Base-by-base conservation (phyloP, 2,329 filamentous ascomycete species). In the Plectosphaerella sp. region DNA sequence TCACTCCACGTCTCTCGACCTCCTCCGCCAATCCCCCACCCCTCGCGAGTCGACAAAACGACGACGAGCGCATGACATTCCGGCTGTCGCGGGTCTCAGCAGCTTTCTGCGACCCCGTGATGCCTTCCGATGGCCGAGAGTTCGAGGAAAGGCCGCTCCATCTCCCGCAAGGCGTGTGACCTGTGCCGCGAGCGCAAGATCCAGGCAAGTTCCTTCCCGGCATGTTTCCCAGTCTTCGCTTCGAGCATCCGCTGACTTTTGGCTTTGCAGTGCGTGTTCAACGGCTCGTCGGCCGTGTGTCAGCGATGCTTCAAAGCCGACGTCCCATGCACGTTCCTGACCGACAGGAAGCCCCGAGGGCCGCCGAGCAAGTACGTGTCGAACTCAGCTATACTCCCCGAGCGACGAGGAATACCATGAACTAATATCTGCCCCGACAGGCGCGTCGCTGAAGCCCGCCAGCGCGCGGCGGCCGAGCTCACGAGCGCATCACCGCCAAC, bases 261-360 rank as follows among this genome's bases (percentile, higher is more conserved):
- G 22, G 24, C 7, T n/a, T 9, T 11, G 14, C 22, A 48, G 47
- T 48, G 47, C 37, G 16, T 41, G 25, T 48, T 48, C 47, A 48
- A 48, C 16, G 20, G 12, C 47, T 48, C 47, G 5, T 48, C 47
- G 18, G 15, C 47, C 14, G 39, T 25, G 3, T 62, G 60, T 43
- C 51, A 48, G 25, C 55, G 56, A 24, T 61, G 59, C 25, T 47
- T 51, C 11, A 52, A 57, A 22, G 49, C 52, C 22, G 42, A 47
- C 18, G 53, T 59, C 7, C 50, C 57, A 4, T 62, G 60, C 52
- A 61, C 59, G 4, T 62, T 61, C 45, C 48, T 57, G n/a, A 58
- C 54, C 2, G 48, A 54, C 16, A 57, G 59, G 16, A 59, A 57
- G 39, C 57, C 56, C 3, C 53, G 60, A n/a, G 60, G 60, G 1